Percentiles rank a stretch among this genome's conserved stretches.
These are phyloP conservation scores for Pichia deserticola DNA, from an alignment of 805 yeast genomes.

Conservation along the genomic window DNA sequence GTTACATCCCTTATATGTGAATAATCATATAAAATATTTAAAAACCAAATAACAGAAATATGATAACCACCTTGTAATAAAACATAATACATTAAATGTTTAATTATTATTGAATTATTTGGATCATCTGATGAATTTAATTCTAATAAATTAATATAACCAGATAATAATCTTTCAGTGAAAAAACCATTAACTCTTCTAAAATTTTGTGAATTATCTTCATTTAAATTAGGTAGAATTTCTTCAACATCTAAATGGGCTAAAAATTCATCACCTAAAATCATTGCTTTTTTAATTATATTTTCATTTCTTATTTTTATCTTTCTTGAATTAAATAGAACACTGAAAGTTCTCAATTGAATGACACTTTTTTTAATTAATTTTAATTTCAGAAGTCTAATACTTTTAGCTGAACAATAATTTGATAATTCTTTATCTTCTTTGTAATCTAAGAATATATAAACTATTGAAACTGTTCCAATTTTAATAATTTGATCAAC, in stretches of 20 bases:
- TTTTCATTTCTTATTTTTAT: not conserved
- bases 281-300: not conserved
- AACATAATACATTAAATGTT: conserved; percentile 8
- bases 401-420: not conserved
- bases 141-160: conserved; percentile 5
- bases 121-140: conserved; percentile 11
- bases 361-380: not conserved
- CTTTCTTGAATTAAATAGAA: not conserved
- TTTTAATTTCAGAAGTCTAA: not conserved
- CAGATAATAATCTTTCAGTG: conserved; percentile 5
- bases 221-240: not conserved
- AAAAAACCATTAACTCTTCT: not conserved
- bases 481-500: not conserved
- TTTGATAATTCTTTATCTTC: not conserved
- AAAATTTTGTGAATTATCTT: not conserved
- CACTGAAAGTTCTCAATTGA: not conserved
- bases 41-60: conserved; percentile 10
- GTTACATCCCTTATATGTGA: conserved; percentile 3
- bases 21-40: conserved; percentile 9
- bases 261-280: not conserved
- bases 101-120: conserved; percentile 3
- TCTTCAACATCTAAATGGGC: not conserved
- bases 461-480: not conserved
- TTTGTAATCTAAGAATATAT: not conserved
- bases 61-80: conserved; percentile 14